phyloP scores from a whole-genome alignment of 106 monocot genomes.

The Dendrobium huoshanense region DNA sequence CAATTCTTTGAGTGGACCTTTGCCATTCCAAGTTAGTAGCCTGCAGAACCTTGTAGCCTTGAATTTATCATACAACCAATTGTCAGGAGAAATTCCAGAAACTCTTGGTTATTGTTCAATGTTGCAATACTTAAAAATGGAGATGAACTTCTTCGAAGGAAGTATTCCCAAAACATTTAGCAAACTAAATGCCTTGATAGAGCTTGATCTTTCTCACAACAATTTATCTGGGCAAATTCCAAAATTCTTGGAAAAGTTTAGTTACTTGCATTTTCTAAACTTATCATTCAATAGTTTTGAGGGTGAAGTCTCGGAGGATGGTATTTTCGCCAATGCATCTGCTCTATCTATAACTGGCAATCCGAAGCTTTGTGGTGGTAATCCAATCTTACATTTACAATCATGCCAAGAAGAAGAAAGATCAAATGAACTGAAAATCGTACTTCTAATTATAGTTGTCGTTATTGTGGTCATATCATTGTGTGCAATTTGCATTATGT shows the following conservation, averaged over 20 bases:
- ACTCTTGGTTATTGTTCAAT: conserved; percentile 18
- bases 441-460: neutral
- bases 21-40: conserved; percentile 27
- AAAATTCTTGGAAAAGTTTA: conserved; percentile 12
- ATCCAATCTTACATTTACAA: conserved; percentile 16
- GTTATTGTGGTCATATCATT: neutral
- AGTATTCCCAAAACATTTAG: conserved; percentile 17
- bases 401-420: conserved; percentile 3
- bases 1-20: conserved; percentile 20
- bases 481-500: neutral
- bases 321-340: conserved; percentile 10
- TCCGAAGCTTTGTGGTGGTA: conserved; percentile 23
- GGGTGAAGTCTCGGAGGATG: conserved; percentile 21
- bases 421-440: neutral
- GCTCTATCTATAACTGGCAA: conserved; percentile 13
- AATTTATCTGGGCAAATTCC: conserved; percentile 38
- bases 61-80: conserved; percentile 17
- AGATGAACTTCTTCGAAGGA: conserved; percentile 33
- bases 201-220: conserved; percentile 34
- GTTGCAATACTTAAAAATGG: conserved; percentile 19
- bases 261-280: conserved; percentile 14
- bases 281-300: conserved; percentile 34
- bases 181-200: conserved; percentile 14
- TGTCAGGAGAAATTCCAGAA: conserved; percentile 31
- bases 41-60: conserved; percentile 13